phyloP scores from a whole-genome alignment of 768 basidiomycete species.

The Tylopilus plumbeoviolaceoides region DNA sequence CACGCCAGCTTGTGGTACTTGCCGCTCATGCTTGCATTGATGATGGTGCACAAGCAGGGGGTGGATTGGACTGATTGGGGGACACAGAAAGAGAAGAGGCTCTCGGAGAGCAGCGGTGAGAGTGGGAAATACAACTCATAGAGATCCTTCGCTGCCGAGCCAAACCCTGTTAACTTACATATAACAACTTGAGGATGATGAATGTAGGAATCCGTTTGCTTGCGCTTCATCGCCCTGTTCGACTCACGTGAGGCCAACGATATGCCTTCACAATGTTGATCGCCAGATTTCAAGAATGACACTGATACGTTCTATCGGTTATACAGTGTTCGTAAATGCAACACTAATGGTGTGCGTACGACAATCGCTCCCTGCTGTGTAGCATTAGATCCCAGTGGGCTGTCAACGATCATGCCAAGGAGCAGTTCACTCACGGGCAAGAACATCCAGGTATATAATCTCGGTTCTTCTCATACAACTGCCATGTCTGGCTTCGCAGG shows the following conservation, averaged over 20 bases:
- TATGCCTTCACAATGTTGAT: not conserved
- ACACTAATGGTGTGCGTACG: not conserved
- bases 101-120: not conserved
- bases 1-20: conserved; percentile 86
- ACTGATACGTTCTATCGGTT: not conserved
- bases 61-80: conserved; percentile 69
- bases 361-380: not conserved
- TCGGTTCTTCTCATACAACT: conserved; percentile 4
- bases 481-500: conserved; percentile 18
- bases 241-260: not conserved
- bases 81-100: not conserved
- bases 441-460: not conserved
- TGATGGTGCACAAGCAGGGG: conserved; percentile 94
- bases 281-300: not conserved
- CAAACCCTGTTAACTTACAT: not conserved
- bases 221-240: not conserved
- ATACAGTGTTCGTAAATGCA: not conserved
- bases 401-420: not conserved
- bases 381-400: not conserved
- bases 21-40: conserved; percentile 82
- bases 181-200: not conserved
- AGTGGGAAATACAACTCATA: not conserved
- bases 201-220: not conserved
- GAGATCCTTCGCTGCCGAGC: not conserved
- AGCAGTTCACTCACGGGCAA: not conserved